phyloP scores from a whole-genome alignment of 306 rosid species.

The Lathyrus sativus region DNA sequence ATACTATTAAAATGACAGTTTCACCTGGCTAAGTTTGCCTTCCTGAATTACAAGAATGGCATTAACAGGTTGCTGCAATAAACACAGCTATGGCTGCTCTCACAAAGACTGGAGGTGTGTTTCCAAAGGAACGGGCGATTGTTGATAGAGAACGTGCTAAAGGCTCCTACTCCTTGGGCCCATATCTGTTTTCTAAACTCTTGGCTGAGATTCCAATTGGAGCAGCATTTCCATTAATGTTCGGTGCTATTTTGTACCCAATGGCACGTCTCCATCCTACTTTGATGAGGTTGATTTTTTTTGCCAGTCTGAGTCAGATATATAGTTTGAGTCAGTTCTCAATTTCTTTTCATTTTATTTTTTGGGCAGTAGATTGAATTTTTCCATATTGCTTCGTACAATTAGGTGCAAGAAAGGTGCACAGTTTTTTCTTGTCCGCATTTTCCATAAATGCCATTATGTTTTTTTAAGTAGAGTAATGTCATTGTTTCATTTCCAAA shows the following conservation, averaged over 20 bases:
- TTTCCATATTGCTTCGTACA: background rate
- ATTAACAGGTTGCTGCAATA: conserved; percentile 88
- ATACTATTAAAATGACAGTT: conserved; percentile 19
- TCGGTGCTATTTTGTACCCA: conserved; percentile 87
- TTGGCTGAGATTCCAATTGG: conserved; percentile 94
- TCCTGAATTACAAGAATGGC: conserved; percentile 35
- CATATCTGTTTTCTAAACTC: conserved; percentile 86
- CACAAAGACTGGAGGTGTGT: conserved; percentile 85
- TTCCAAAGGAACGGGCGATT: conserved; percentile 87
- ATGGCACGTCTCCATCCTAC: conserved; percentile 97
- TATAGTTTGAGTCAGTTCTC: conserved; percentile 27
- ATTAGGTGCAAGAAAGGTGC: conserved; percentile 13
- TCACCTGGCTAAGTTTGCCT: conserved; percentile 32
- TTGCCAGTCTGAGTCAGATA: conserved; percentile 10
- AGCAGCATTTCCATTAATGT: conserved; percentile 88
- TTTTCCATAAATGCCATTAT: background rate
- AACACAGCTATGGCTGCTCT: conserved; percentile 99
- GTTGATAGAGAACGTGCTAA: conserved; percentile 89
- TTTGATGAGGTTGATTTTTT: conserved; percentile 58
- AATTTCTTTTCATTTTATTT: conserved; percentile 8
- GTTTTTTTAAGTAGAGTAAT: background rate
- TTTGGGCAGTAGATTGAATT: conserved; percentile 22
- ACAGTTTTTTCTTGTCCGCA: conserved; percentile 3
- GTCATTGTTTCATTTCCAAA: conserved; percentile 7
- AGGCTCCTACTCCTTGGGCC: conserved; percentile 87